Base-by-base conservation (phyloP, 805 yeast genomes). In the Monosporozyma unispora region DNA sequence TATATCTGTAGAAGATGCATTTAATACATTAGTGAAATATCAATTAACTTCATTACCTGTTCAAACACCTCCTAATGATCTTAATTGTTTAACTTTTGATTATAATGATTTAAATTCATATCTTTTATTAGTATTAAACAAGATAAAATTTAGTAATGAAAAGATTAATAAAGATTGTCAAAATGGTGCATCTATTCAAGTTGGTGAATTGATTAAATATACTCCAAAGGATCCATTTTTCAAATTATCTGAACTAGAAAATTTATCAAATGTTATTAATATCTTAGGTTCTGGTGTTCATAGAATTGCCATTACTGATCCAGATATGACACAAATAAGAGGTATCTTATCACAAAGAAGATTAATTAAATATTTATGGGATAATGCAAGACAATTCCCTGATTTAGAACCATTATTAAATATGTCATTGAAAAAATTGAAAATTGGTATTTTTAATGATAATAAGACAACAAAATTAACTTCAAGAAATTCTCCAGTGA, bases 211-310 rank as follows among this genome's bases (percentile, higher is more conserved):
- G 29, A 82, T 89, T 46, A 82, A 81, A 58, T 70, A 93, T 53
- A 84, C 91, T 21, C 89, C 88, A 33, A 90, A 90, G 63, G 91
- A 88, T 60, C 96, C 96, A 3, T 88, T 90, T 61, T 76, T 85
- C 52, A 85, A 87, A 61, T 71, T 93, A 50, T 77, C 80, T 42
- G 89, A 87, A 58, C 61, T 73, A 16, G 89, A 84, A 50, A 78
- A 81, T 19, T 71, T 91, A 47, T 74, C 82, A 38, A 76, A 79
- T 4, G 96, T 88, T 2, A 85, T 87, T 57, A 95, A 88, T 65
- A 81, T 86, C 11, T 72, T 91, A 53, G 98, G 97, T n/a, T 79
- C 86, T 38, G 99, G 99, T 19, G 96, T 90, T 3, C 99, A 93
- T 69, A 76, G 99, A 63, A 80, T 91, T 19, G 96, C 97, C 10